phyloP scores from a whole-genome alignment of 139 green algal genomes.

The Coelastrella sp. region DNA sequence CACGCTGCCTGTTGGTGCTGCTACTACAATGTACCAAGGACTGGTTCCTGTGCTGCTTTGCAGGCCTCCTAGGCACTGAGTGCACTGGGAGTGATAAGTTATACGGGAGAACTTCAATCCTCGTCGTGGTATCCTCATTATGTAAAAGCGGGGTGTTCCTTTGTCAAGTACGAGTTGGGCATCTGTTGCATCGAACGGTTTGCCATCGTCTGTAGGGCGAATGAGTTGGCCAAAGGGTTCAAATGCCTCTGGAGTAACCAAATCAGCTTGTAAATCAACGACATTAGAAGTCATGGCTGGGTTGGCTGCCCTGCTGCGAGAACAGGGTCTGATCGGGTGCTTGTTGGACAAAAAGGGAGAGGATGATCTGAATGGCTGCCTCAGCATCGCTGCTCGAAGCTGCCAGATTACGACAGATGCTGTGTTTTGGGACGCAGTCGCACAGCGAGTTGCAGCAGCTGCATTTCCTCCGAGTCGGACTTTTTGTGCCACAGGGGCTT shows the following conservation, averaged over 20 bases:
- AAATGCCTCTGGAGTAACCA: conserved; percentile 68
- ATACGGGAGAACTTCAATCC: conserved; percentile 86
- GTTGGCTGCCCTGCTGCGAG: not conserved
- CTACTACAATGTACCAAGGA: conserved; percentile 90
- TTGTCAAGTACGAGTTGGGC: conserved; percentile 76
- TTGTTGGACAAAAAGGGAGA: no score
- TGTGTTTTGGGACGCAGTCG: no score
- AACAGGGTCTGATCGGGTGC: no score
- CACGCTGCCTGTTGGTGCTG: conserved; percentile 63
- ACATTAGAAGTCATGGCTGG: not conserved
- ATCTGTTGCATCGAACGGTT: conserved; percentile 75
- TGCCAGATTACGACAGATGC: no score
- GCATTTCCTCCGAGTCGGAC: no score
- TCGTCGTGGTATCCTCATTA: conserved; percentile 86
- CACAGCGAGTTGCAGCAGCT: no score
- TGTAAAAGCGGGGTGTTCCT: conserved; percentile 91
- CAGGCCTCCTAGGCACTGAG: conserved; percentile 78
- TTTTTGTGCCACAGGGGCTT: no score
- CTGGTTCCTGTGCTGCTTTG: not conserved
- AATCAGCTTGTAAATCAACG: conserved; percentile 52
- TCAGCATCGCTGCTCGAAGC: no score
- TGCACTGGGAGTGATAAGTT: conserved; percentile 90
- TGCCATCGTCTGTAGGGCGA: conserved; percentile 70
- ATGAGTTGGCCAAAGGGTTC: conserved; percentile 80
- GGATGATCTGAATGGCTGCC: no score